Evolutionary conservation across 768 basidiomycete species (phyloP).

Genomic region (Kwoniella dendrophila): DNA sequence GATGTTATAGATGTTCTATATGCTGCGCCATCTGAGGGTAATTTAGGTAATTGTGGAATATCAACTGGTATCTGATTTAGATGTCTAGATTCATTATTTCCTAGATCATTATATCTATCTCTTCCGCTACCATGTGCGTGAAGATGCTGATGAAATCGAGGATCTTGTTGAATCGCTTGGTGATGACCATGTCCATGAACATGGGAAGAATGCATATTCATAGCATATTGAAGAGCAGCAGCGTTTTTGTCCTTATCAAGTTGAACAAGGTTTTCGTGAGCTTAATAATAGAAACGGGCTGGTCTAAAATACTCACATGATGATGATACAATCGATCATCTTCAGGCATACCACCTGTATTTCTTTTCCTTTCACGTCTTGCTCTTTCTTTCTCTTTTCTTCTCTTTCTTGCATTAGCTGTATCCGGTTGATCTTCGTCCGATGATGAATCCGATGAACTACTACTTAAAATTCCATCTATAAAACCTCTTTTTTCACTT

Average conservation of each 20-base stretch:
- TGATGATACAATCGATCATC: slow-evolving; percentile 2
- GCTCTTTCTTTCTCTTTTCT: slow-evolving; percentile 12
- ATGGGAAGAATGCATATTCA: slow-evolving; percentile 28
- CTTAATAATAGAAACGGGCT: not conserved
- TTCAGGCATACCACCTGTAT: not conserved
- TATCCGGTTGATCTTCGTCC: slow-evolving; percentile 14
- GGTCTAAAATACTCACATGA: slow-evolving; percentile 12
- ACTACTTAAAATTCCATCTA: slow-evolving; percentile 37
- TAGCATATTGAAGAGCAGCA: slow-evolving; percentile 33
- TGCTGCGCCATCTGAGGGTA: slow-evolving; percentile 8
- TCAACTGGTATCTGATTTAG: not conserved
- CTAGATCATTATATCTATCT: slow-evolving; percentile 1
- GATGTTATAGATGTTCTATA: slow-evolving; percentile 11
- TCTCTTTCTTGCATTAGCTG: slow-evolving; percentile 7
- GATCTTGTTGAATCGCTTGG: not conserved
- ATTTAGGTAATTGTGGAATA: slow-evolving; percentile 12
- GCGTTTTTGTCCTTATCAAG: slow-evolving; percentile 25
- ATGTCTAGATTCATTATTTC: not conserved
- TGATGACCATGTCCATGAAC: slow-evolving; percentile 1
- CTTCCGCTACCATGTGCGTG: slow-evolving; percentile 2
- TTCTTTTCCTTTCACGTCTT: not conserved
- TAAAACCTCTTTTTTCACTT: slow-evolving; percentile 32
- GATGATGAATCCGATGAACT: not conserved
- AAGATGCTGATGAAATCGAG: slow-evolving; percentile 1
- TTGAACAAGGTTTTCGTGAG: slow-evolving; percentile 7